Base-by-base conservation (phyloP, 495 filamentous ascomycete genomes). In the Daldinia loculata region DNA sequence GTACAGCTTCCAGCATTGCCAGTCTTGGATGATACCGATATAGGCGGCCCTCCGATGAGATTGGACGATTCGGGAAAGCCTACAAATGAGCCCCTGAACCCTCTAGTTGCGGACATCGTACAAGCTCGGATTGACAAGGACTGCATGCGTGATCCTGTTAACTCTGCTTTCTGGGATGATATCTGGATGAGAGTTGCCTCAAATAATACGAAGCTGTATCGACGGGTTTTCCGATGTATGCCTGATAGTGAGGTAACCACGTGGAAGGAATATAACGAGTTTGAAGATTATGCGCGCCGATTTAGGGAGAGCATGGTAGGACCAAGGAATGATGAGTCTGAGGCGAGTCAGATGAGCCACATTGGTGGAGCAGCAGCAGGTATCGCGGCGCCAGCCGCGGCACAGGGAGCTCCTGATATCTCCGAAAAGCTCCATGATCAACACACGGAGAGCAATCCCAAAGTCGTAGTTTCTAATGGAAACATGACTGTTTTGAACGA, bases 261-360 rank as follows among this genome's bases (percentile, higher is more conserved):
- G 56, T 99, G 96, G 96, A 90, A 91, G 71, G 92, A 96, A 69
- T 99, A 98, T 82, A 94, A 93, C 74, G 91, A 97, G 63, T 97
- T 90, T 75, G 82, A 88, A 53, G 86, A 90, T 5, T 98, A 97
- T 76, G 87, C 86, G 26, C 89, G 91, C 70, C 87, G 90, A 14
- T 97, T 98, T 80, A 86, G 88, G 60, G 90, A 92, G 65, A 88
- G 89, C 69, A 83, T 84, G 81, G 80, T 76, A n/a, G 78, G 80
- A 15, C 76, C 77, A 15, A 81, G 80, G 32, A 79, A 76, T 70
- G 78, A 81, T 56, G 81, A 80, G n/a, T 65, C 75, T 27, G 75
- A 72, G 8, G 74, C 75, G 12, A 77, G 80, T 61, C 74, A 77
- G 30, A 56, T 51, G 38, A 38, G 66, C 17, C 39, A 71, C 63